Evolutionary conservation across 2,329 filamentous ascomycete species (phyloP).

Genomic region (Pseudogymnoascus destructans): DNA sequence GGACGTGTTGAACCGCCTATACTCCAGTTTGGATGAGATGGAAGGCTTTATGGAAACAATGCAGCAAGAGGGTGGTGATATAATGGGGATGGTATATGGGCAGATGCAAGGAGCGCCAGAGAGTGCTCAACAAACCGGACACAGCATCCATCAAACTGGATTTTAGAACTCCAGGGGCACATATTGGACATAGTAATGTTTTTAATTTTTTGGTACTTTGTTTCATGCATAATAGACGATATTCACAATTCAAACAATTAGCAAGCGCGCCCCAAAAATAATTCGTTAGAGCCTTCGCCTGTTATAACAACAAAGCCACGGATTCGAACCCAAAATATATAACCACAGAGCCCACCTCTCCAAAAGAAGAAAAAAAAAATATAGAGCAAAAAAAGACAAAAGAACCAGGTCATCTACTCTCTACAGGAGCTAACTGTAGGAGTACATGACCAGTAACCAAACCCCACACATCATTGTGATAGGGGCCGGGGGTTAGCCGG

Average conservation of each 20-base stretch:
- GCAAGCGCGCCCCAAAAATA: background rate
- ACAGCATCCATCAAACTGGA: background rate
- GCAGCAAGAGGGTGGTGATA: background rate
- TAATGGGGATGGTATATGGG: slow-evolving; percentile 4
- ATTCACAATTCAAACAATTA: background rate
- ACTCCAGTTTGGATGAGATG: slow-evolving; percentile 3
- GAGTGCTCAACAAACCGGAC: slow-evolving; percentile 3
- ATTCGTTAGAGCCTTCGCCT: background rate
- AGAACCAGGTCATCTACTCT: background rate
- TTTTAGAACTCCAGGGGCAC: background rate
- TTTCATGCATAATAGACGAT: slow-evolving; percentile 1
- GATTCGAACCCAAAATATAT: background rate
- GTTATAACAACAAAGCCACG: background rate
- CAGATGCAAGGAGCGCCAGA: slow-evolving; percentile 5
- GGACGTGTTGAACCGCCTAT: background rate
- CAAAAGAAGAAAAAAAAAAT: background rate
- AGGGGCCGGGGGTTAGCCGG: background rate
- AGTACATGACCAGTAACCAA: background rate
- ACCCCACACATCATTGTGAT: background rate
- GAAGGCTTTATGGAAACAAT: slow-evolving; percentile 3
- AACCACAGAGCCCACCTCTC: background rate
- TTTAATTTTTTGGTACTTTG: background rate
- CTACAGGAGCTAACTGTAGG: background rate
- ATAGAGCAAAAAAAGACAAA: background rate
- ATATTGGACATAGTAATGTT: background rate